Base-by-base conservation (phyloP, 2,329 filamentous ascomycete genomes). In the Paraphoma chrysanthemicola region DNA sequence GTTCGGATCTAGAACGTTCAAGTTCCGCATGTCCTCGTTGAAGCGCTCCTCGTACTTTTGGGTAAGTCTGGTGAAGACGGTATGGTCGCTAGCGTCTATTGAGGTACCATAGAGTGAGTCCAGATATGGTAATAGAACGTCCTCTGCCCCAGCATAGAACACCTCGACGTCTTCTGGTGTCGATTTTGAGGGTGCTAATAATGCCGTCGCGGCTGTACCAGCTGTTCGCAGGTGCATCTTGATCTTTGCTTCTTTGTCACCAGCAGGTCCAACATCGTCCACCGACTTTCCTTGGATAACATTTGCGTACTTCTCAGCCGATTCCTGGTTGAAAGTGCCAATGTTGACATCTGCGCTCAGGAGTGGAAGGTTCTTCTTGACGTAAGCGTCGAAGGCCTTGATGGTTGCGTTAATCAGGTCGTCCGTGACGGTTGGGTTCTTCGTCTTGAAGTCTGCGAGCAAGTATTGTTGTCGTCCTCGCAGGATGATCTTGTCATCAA, bases 11-110 rank as follows among this genome's bases (percentile, higher is more conserved):
- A 94, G 82, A 10, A 96, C 92, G 69, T 98, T 98, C 48, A 98
- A 81, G 6, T 88, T 87, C 59, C 88, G 85, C 89, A 98, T 93
- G 69, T 98, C 94, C 54, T 90, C 87, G 73, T 91, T 90, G 77
- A 97, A 98, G 12, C 92, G 85, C n/a, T 86, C 82, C 76, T 97
- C 94, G 81, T 93, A 96, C 70, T 89, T 89, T 75, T 90, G 85
- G 0, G 94, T 96, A 29, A 98, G 84, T 61, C 91, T 88, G 2
- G 91, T 95, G 77, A 96, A 97, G 57, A 97, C 93, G n/a, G 81
- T 80, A 72, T 90, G 85, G 64, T 90, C 84, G 43, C 82, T 82
- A 16, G 85, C 82, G 57, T 86, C 80, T 39, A 90, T 85, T 0
- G 79, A 81, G 4, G 83, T 77, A 33, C 85, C 85, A 59, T 87